Evolutionary conservation across 345 rosid genomes (phyloP).

Genomic region (Gossypium anomalum): DNA sequence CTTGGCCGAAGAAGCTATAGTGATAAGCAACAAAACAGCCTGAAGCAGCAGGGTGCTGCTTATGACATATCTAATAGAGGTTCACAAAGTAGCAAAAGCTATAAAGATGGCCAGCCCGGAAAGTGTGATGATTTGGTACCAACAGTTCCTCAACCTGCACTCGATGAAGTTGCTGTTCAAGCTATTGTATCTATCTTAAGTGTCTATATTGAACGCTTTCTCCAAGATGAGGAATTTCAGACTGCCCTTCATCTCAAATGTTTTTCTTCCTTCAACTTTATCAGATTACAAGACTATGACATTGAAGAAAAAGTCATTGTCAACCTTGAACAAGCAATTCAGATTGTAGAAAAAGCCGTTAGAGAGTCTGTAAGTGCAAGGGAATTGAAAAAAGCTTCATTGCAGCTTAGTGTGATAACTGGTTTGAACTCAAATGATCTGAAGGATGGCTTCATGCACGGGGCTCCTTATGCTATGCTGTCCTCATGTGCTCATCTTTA

Average conservation of each 20-base stretch:
- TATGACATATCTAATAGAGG: slow-evolving; percentile 25
- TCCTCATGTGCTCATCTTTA: slow-evolving; percentile 64
- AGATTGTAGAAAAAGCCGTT: slow-evolving; percentile 40
- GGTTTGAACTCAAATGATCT: slow-evolving; percentile 41
- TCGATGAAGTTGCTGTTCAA: slow-evolving; percentile 57
- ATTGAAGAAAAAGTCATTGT: slow-evolving; percentile 38
- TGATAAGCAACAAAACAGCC: slow-evolving; percentile 25
- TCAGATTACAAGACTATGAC: slow-evolving; percentile 15
- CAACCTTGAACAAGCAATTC: slow-evolving; percentile 49
- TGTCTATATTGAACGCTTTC: slow-evolving; percentile 41
- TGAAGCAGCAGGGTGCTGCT: slow-evolving; percentile 18
- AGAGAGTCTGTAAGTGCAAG: slow-evolving; percentile 31
- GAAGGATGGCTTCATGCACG: slow-evolving; percentile 41
- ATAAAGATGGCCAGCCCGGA: slow-evolving; percentile 21
- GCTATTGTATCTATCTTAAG: slow-evolving; percentile 52
- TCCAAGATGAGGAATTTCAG: slow-evolving; percentile 38
- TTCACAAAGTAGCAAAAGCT: slow-evolving; percentile 23
- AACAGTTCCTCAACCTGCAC: slow-evolving; percentile 37
- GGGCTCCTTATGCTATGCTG: slow-evolving; percentile 41
- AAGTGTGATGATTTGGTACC: slow-evolving; percentile 20
- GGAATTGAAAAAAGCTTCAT: slow-evolving; percentile 48
- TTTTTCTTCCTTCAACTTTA: slow-evolving; percentile 40
- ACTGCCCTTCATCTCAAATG: slow-evolving; percentile 31
- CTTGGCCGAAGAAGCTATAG: slow-evolving; percentile 9
- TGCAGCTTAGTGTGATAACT: slow-evolving; percentile 53